phyloP scores from a whole-genome alignment of 768 basidiomycete genomes.

The Collybia nuda region DNA sequence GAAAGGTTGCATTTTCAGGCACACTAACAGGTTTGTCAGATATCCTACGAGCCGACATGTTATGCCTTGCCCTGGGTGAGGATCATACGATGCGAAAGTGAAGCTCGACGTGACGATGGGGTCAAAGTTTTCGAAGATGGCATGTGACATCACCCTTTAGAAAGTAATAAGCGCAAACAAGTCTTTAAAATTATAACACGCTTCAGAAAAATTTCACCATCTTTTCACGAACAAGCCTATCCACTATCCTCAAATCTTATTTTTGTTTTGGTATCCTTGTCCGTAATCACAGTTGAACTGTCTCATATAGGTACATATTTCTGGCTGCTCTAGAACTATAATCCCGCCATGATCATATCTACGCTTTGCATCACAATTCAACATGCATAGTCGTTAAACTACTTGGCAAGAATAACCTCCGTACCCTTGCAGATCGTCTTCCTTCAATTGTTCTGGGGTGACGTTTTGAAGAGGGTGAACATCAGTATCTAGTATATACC shows the following conservation, averaged over 20 bases:
- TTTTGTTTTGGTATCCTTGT: too few relatives aligned
- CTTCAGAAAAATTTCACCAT: neutral
- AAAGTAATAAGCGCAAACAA: constrained; percentile 8
- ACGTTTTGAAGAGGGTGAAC: constrained; percentile 51
- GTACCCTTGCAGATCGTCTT: constrained; percentile 58
- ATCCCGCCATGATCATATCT: constrained; percentile 57
- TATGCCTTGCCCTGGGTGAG: neutral
- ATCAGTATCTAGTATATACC: constrained; percentile 16
- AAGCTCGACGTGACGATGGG: neutral
- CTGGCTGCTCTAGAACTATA: too few relatives aligned
- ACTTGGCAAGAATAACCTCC: constrained; percentile 52
- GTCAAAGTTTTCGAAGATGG: too few relatives aligned
- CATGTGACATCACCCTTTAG: constrained; percentile 1
- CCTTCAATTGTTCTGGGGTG: constrained; percentile 37
- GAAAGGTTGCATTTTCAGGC: constrained; percentile 51
- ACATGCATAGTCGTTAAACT: constrained; percentile 68
- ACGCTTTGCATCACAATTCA: constrained; percentile 46
- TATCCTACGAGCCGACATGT: constrained; percentile 27
- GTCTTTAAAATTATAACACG: neutral
- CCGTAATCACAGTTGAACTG: too few relatives aligned
- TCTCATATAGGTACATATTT: too few relatives aligned
- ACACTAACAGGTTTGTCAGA: constrained; percentile 28
- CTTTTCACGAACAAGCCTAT: too few relatives aligned
- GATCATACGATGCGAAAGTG: neutral
- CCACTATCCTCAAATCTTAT: too few relatives aligned